Base-by-base conservation (phyloP, 345 rosid species). In the Aegle marmelos region DNA sequence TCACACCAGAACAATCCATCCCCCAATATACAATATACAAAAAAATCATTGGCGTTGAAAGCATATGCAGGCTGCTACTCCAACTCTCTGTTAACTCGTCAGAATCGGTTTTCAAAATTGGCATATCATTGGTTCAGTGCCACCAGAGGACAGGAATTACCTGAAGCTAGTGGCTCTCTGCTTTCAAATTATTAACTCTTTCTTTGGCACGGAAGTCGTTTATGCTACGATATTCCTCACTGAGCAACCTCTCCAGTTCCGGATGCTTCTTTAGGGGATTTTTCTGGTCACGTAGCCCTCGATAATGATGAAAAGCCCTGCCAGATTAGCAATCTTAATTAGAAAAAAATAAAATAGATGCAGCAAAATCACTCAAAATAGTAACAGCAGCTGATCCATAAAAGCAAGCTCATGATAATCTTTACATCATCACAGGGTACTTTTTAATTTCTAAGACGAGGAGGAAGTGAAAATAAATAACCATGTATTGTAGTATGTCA, bases 221-320 rank as follows among this genome's bases (percentile, higher is more conserved):
- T 82, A 97, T 69, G 85, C 88, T 81, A 25, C 86, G 82, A 75
- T 84, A 93, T 75, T 90, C 93, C 74, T 90, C 93, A 61, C 81
- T 87, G 11, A 97, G 89, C 82, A 97, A 80, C 83, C 85, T 92
- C 82, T 97, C 97, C 83, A 94, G 78, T 76, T 97, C 95, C 2
- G 92, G 93, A 70, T 84, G 89, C 83, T 92, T 91, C 88, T 80
- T 85, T 41, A 94, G 62, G 16, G 87, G 88, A 69, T 84, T 92
- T 75, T 85, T 86, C 48, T 87, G 77, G 59, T 74, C 77, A 14
- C 69, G 83, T 54, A 7, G 65, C 33, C 85, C 90, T 37, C 97
- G 86, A 39, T 89, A 97, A 87, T 94, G 93, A 90, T 97, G 98
- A 82, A 97, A 94, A 66, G 98, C 99, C 98, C 99, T 96, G 85